These are phyloP conservation scores for Cicer chorassanicum DNA, from an alignment of 306 rosid species.

Conservation along the genomic window DNA sequence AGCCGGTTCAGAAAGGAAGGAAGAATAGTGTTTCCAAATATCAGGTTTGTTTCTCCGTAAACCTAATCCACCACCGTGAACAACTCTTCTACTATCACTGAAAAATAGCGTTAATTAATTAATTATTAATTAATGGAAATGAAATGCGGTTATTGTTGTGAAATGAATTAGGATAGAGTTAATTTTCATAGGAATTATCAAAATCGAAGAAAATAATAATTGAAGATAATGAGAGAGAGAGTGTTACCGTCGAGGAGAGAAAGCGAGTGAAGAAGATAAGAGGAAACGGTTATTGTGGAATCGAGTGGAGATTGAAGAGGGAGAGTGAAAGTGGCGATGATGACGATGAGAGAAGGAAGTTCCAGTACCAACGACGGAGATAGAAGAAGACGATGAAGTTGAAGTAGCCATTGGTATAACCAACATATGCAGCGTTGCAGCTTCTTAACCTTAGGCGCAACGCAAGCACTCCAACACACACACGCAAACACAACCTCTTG, in stretches of 20 bases:
- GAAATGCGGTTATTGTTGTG: neutral
- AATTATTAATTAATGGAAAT: too few relatives aligned
- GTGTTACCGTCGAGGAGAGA: constrained; percentile 50
- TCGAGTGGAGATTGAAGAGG: constrained; percentile 28
- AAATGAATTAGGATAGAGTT: constrained; percentile 3
- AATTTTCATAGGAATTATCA: constrained; percentile 2
- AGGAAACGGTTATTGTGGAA: constrained; percentile 40
- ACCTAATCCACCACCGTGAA: constrained; percentile 48
- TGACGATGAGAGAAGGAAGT: constrained; percentile 34
- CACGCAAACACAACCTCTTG: constrained; percentile 31
- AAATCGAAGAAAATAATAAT: neutral
- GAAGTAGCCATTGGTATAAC: constrained; percentile 39
- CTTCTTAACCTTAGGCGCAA: neutral
- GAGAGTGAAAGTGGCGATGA: constrained; percentile 26
- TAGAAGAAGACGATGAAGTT: constrained; percentile 36
- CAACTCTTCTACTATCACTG: constrained; percentile 56
- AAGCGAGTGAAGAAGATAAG: constrained; percentile 41
- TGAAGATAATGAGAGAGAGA: neutral
- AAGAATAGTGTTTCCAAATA: constrained; percentile 52
- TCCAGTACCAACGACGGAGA: constrained; percentile 45
- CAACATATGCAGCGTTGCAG: neutral
- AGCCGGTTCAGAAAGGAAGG: constrained; percentile 51
- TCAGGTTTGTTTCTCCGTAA: constrained; percentile 52
- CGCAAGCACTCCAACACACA: neutral
- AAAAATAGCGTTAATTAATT: neutral